Evolutionary conservation across 352 stramenopile genomes (phyloP).

Genomic region (Phytophthora foliorum): DNA sequence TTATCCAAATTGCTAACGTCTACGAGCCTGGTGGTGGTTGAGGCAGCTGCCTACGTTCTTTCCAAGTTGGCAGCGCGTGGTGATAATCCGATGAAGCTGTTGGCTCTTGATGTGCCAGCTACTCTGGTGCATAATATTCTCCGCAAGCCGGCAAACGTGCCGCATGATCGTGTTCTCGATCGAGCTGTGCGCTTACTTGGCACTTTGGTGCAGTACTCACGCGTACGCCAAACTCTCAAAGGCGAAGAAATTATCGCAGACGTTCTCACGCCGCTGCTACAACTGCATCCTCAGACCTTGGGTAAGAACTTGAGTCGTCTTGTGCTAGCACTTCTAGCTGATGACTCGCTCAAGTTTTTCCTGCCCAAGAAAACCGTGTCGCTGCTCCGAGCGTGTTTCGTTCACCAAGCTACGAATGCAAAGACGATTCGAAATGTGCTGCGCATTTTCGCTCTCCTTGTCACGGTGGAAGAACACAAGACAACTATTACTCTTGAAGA

Average conservation of each 20-base stretch:
- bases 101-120: conserved; percentile 65
- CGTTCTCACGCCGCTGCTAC: conserved; percentile 66
- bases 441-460: conserved; percentile 61
- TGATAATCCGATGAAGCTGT: conserved; percentile 75
- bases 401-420: conserved; percentile 39
- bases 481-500: conserved; percentile 77
- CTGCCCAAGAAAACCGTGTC: conserved; percentile 82
- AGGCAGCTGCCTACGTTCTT: conserved; percentile 69
- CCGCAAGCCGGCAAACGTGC: conserved; percentile 44
- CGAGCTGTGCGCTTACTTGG: conserved; percentile 69
- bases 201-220: conserved; percentile 64
- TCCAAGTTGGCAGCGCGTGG: conserved; percentile 69
- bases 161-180: conserved; percentile 65
- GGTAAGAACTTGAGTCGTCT: conserved; percentile 76
- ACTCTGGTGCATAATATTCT: conserved; percentile 66
- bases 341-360: conserved; percentile 87
- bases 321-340: conserved; percentile 65
- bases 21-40: conserved; percentile 64
- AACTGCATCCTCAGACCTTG: conserved; percentile 60
- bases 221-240: conserved; percentile 66
- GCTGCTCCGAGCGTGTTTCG: conserved; percentile 67
- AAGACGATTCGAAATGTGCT: conserved; percentile 81
- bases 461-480: conserved; percentile 81
- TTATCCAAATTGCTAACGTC: conserved; percentile 74
- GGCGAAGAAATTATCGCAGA: conserved; percentile 81